These are phyloP conservation scores for Croton setiger DNA, from an alignment of 441 rosid genomes.

Conservation along the genomic window DNA sequence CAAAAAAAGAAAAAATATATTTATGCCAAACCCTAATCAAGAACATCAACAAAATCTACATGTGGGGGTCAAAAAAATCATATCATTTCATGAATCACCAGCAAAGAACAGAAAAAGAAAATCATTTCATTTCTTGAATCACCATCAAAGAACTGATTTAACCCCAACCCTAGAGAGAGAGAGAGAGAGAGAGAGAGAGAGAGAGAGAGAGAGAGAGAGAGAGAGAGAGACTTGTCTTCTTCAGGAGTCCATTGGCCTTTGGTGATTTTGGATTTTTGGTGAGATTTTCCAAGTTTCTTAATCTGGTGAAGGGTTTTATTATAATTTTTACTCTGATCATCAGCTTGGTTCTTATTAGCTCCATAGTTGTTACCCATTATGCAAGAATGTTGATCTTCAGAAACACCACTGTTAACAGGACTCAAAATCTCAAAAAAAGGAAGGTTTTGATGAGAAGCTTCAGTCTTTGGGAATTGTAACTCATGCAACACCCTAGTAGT, in stretches of 20 bases:
- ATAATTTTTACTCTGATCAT: slow-evolving; percentile 19
- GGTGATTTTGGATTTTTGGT: slow-evolving; percentile 32
- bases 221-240: slow-evolving; percentile 50
- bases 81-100: neutral
- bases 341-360: neutral
- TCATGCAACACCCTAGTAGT: slow-evolving; percentile 21
- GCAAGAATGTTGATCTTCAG: slow-evolving; percentile 25
- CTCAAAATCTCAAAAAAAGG: slow-evolving; percentile 13
- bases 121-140: neutral
- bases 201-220: neutral
- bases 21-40: slow-evolving; percentile 1
- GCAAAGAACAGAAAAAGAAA: too few species aligned
- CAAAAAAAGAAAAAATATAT: neutral
- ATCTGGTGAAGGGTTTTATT: slow-evolving; percentile 22
- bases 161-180: too few species aligned
- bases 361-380: slow-evolving; percentile 10
- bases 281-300: slow-evolving; percentile 24
- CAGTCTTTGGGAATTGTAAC: neutral
- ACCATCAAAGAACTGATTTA: too few species aligned
- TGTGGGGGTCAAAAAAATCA: neutral
- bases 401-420: neutral
- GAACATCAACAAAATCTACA: neutral
- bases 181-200: too few species aligned
- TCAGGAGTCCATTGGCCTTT: slow-evolving; percentile 74
- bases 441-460: neutral